A percentile compares a stretch with the other conserved stretches of the same genome.
Conservation (phyloP, 2,329 filamentous ascomycete genomes). For the Pseudogymnoascus sp. region DNA sequence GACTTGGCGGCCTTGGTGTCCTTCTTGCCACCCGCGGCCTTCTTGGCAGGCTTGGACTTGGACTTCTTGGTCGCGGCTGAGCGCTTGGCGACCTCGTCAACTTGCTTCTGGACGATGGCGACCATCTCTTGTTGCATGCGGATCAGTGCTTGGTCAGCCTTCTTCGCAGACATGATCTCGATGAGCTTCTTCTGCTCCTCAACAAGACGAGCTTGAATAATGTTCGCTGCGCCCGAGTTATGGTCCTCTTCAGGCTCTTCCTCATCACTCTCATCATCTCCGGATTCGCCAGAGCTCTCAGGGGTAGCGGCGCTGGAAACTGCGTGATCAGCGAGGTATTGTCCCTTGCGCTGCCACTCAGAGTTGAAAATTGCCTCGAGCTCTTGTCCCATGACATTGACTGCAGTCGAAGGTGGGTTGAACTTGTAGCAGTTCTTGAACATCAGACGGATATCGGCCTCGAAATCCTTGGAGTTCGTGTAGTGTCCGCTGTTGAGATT, state of each 20-base stretch:
- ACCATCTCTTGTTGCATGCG: constrained; percentile 57
- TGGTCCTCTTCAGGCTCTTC: constrained; percentile 51
- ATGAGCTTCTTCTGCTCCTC: constrained; percentile 55
- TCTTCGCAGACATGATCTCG: constrained; percentile 44
- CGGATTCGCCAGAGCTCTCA: constrained; percentile 62
- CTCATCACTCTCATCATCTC: constrained; percentile 61
- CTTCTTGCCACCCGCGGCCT: constrained; percentile 25
- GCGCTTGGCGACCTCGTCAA: constrained; percentile 54
- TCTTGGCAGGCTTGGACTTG: constrained; percentile 39
- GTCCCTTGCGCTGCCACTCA: constrained; percentile 71
- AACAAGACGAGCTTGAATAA: constrained; percentile 41
- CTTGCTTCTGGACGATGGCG: constrained; percentile 53
- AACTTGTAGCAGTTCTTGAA: constrained; percentile 89
- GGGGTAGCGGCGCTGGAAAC: constrained; percentile 56
- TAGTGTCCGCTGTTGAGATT: constrained; percentile 79
- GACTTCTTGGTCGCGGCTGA: constrained; percentile 50
- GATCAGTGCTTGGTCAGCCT: constrained; percentile 47
- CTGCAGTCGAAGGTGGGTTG: constrained; percentile 72
- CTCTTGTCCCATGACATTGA: constrained; percentile 64
- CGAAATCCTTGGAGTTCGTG: constrained; percentile 75
- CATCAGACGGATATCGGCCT: constrained; percentile 74
- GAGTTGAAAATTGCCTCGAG: constrained; percentile 69
- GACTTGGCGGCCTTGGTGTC: constrained; percentile 34
- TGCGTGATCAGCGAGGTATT: constrained; percentile 73
- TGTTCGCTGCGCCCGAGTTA: constrained; percentile 26